Conservation (phyloP, 2,329 filamentous ascomycete species). For the Colletotrichum sp. region DNA sequence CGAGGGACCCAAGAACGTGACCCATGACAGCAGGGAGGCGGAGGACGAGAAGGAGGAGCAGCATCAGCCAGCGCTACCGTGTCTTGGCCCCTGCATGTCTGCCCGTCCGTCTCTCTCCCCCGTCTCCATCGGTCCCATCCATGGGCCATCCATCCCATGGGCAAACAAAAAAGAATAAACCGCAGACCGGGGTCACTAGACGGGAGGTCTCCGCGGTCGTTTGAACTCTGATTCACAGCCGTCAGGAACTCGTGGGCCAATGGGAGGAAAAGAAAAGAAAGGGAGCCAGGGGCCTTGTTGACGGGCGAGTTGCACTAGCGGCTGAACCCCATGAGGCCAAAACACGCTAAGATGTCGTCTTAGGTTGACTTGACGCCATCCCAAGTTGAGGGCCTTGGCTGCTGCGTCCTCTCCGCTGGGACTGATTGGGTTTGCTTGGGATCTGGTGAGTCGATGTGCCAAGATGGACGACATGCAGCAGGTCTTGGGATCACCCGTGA, state of each 20-base stretch:
- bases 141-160: neutral
- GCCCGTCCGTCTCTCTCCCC: neutral
- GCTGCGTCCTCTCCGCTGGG: neutral
- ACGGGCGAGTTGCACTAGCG: neutral
- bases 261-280: neutral
- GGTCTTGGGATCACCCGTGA: neutral
- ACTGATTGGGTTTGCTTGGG: neutral
- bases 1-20: neutral
- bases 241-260: neutral
- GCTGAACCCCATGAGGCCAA: constrained; percentile 8
- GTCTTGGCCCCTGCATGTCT: neutral
- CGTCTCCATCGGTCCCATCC: neutral
- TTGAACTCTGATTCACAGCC: constrained; percentile 7
- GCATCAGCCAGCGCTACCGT: neutral
- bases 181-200: neutral
- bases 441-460: neutral
- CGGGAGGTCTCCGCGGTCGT: constrained; percentile 2
- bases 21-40: neutral
- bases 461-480: neutral
- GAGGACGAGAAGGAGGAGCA: neutral
- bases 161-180: neutral
- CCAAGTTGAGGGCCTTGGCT: neutral
- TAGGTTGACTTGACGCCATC: constrained; percentile 13
- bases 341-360: constrained; percentile 2
- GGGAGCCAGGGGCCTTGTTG: neutral